A percentile compares a stretch with the other conserved stretches of the same genome.
phyloP scores from a whole-genome alignment of 2,329 filamentous ascomycete genomes.

The Corinectria fuckeliana region DNA sequence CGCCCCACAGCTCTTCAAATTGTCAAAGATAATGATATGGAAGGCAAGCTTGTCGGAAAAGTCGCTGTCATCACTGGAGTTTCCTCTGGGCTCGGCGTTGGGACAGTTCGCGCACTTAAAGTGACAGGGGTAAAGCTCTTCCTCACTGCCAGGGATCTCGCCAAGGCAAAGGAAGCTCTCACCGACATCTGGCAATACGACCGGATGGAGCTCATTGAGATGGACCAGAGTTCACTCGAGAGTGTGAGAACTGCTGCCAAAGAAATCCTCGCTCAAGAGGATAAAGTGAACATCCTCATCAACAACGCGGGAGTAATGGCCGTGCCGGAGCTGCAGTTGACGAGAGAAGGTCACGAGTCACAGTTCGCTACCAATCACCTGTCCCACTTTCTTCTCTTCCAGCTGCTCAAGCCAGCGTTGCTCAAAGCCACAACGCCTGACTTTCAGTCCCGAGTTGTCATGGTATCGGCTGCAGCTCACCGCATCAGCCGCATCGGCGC shows the following conservation, averaged over 20 bases:
- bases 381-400: constrained; percentile 37
- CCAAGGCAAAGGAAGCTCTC: constrained; percentile 4
- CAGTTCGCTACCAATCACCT: constrained; percentile 40
- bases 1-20: constrained; percentile 24
- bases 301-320: constrained; percentile 53
- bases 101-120: constrained; percentile 6
- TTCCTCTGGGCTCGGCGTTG: constrained; percentile 9
- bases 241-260: constrained; percentile 38
- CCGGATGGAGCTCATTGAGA: constrained; percentile 5
- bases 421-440: constrained; percentile 45
- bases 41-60: constrained; percentile 12
- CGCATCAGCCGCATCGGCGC: constrained; percentile 9
- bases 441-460: constrained; percentile 55
- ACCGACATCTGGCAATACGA: constrained; percentile 2
- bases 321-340: constrained; percentile 26
- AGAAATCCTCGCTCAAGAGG: constrained; percentile 37
- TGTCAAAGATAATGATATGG: constrained; percentile 8
- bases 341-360: constrained; percentile 31
- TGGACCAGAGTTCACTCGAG: constrained; percentile 23
- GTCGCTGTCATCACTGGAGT: constrained; percentile 21
- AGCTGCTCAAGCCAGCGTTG: constrained; percentile 51
- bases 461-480: constrained; percentile 52
- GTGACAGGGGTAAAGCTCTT: constrained; percentile 2
- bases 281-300: constrained; percentile 49
- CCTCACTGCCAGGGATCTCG: constrained; percentile 5